Conservation (phyloP, 75 land plant genomes). For the Sequoiadendron giganteum region DNA sequence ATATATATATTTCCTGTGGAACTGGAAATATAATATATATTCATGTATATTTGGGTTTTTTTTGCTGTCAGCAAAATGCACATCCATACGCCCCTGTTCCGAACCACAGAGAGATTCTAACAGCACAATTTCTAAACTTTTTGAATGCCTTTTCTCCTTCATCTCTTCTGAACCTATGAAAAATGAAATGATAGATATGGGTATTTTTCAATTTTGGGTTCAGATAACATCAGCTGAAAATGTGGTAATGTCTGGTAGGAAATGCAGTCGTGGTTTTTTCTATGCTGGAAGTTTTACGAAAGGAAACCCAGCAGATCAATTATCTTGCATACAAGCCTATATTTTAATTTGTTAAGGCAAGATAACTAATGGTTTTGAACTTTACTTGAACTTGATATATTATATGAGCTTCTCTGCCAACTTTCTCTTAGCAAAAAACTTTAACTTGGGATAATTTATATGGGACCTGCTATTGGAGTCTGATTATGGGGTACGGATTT, state of each 20-base stretch:
- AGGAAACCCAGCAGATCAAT: not conserved
- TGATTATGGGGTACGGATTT: not conserved
- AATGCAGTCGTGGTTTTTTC: not conserved
- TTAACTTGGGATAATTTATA: not conserved
- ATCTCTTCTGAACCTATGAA: not conserved
- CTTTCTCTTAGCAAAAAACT: not conserved
- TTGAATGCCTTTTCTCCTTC: not conserved
- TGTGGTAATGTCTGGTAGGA: not conserved
- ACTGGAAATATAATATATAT: too few species aligned
- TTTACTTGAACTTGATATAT: not conserved
- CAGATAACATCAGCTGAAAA: not conserved
- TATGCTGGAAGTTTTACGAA: not conserved
- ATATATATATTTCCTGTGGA: too few species aligned
- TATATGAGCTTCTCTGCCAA: not conserved
- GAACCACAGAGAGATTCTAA: too few species aligned
- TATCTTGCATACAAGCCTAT: not conserved
- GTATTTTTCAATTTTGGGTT: not conserved
- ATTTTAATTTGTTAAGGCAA: not conserved
- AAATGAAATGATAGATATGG: not conserved
- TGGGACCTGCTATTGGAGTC: not conserved
- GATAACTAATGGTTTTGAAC: not conserved
- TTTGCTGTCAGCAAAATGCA: too few species aligned
- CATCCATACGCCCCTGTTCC: too few species aligned
- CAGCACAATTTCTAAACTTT: not conserved
- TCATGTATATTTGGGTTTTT: too few species aligned